Percentiles rank a stretch among this genome's conserved stretches.
Conservation (phyloP, 768 basidiomycete species). For the Leccinum variicolor region DNA sequence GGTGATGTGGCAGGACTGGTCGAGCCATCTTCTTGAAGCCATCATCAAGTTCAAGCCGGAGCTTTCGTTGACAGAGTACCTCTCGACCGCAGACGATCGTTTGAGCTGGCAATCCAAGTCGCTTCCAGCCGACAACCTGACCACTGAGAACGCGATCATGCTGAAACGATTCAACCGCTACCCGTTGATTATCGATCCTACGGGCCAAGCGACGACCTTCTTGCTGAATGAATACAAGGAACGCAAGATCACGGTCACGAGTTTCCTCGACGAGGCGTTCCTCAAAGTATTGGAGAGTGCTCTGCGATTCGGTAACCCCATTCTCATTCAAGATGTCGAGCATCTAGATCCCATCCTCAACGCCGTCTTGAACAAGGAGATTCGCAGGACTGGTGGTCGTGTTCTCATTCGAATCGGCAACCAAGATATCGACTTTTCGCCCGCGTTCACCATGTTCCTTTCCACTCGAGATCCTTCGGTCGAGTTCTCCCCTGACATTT, state of each 20-base stretch:
- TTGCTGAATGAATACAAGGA: conserved; percentile 92
- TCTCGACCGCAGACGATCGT: conserved; percentile 95
- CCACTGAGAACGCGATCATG: conserved; percentile 99
- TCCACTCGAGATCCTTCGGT: conserved; percentile 96
- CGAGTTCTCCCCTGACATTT: conserved; percentile 97
- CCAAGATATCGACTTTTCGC: conserved; percentile 99
- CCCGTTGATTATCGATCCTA: conserved; percentile 96
- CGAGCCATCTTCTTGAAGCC: conserved; percentile 81
- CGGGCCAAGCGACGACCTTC: conserved; percentile 95
- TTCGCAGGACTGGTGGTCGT: conserved; percentile 92
- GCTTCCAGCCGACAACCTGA: conserved; percentile 92
- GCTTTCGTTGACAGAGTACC: conserved; percentile 89
- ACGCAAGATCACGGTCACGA: conserved; percentile 96
- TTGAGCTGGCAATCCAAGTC: conserved; percentile 94
- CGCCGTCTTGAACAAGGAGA: conserved; percentile 95
- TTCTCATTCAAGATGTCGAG: conserved; percentile 97
- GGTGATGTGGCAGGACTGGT: conserved; percentile 96
- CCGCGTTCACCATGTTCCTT: conserved; percentile 99
- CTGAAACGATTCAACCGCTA: conserved; percentile 97
- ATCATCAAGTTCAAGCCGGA: conserved; percentile 90
- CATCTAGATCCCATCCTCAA: conserved; percentile 97
- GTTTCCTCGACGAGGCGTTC: conserved; percentile 98
- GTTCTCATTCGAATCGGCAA: conserved; percentile 94
- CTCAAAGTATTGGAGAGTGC: conserved; percentile 97
- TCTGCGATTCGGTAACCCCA: conserved; percentile 96